Conservation (phyloP, 345 rosid genomes). For the Arabidopsis arenosa region DNA sequence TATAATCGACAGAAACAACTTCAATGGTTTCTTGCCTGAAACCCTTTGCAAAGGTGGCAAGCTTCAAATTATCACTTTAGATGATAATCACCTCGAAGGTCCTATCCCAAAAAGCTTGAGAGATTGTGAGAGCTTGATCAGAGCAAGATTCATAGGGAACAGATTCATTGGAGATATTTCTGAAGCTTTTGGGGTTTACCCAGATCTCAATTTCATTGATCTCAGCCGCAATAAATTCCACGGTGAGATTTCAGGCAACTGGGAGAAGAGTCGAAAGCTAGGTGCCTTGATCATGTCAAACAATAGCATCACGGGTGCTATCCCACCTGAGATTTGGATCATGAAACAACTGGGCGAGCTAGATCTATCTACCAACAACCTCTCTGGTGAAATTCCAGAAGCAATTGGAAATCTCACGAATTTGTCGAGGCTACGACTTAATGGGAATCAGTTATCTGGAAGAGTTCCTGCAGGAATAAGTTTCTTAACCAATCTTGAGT, state of each 20-base stretch:
- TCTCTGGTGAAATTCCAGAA: conserved; percentile 37
- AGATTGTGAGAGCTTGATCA: conserved; percentile 43
- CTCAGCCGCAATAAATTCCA: conserved; percentile 46
- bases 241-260: conserved; percentile 43
- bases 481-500: conserved; percentile 11
- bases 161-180: conserved; percentile 43
- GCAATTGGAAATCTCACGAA: background rate
- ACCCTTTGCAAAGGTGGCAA: conserved; percentile 46
- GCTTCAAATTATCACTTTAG: conserved; percentile 38
- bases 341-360: conserved; percentile 8
- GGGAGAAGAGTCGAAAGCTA: conserved; percentile 44
- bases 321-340: conserved; percentile 43
- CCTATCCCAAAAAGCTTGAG: conserved; percentile 47
- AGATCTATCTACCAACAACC: conserved; percentile 39
- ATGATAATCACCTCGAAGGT: conserved; percentile 40
- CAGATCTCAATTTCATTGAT: conserved; percentile 40
- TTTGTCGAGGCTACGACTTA: background rate
- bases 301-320: conserved; percentile 41
- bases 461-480: conserved; percentile 30
- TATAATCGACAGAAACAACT: background rate
- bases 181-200: conserved; percentile 44
- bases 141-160: conserved; percentile 43
- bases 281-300: conserved; percentile 17
- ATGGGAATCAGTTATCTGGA: conserved; percentile 40
- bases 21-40: conserved; percentile 47